Conservation (phyloP, 2,329 filamentous ascomycete genomes). For the Didymella glomerata region DNA sequence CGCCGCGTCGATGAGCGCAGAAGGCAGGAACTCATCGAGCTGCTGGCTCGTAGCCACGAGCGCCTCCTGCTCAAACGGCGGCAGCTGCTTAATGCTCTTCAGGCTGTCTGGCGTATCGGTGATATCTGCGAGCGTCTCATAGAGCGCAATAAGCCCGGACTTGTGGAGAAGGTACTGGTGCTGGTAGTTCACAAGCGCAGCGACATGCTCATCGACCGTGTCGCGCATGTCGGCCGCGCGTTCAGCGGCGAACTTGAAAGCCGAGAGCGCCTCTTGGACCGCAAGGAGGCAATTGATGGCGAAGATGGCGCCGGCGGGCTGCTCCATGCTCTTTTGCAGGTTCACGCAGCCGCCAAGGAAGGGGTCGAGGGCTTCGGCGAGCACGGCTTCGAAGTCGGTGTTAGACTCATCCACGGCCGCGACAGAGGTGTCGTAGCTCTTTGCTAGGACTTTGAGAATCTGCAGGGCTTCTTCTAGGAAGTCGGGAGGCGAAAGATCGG, state of each 20-base stretch:
- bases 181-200: constrained; percentile 71
- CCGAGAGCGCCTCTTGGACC: constrained; percentile 63
- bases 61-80: constrained; percentile 65
- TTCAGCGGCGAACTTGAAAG: constrained; percentile 70
- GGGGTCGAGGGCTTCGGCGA: constrained; percentile 83
- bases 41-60: constrained; percentile 75
- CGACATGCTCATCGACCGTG: constrained; percentile 63
- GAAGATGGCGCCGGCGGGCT: constrained; percentile 72
- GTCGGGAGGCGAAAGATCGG: constrained; percentile 78
- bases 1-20: constrained; percentile 89
- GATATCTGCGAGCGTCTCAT: constrained; percentile 64
- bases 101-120: constrained; percentile 59
- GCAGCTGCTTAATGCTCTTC: constrained; percentile 62
- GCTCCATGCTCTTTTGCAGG: constrained; percentile 68
- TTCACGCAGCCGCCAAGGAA: constrained; percentile 80
- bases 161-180: constrained; percentile 74
- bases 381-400: constrained; percentile 75
- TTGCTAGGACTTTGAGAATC: constrained; percentile 79
- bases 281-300: constrained; percentile 74
- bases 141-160: constrained; percentile 75
- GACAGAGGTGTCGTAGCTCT: constrained; percentile 85
- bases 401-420: constrained; percentile 64
- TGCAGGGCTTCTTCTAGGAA: constrained; percentile 84
- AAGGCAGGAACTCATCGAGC: constrained; percentile 90
- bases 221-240: constrained; percentile 65